These are phyloP conservation scores for Magnaporthales sp. DNA, from an alignment of 2,329 filamentous ascomycete genomes.

Conservation along the genomic window DNA sequence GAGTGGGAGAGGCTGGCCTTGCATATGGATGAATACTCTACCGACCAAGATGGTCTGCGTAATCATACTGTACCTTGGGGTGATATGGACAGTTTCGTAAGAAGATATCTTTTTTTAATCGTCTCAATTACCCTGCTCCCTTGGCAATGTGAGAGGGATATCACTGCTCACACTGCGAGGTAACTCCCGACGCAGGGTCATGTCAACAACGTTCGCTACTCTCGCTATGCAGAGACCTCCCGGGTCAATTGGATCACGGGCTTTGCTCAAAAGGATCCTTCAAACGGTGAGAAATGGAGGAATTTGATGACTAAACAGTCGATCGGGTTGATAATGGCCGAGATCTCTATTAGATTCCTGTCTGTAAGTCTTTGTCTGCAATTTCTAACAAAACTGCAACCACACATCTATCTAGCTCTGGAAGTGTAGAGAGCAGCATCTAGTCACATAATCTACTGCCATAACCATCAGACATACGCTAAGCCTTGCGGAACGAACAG, in stretches of 20 bases:
- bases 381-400: neutral
- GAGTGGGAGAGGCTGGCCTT: conserved; percentile 68
- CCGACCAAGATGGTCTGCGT: conserved; percentile 52
- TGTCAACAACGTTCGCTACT: conserved; percentile 81
- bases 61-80: conserved; percentile 70
- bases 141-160: neutral
- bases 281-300: conserved; percentile 55
- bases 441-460: too few relatives aligned
- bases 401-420: neutral
- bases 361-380: neutral
- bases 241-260: conserved; percentile 72
- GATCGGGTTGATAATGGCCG: conserved; percentile 68
- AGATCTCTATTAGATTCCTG: conserved; percentile 35
- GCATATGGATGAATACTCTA: conserved; percentile 69
- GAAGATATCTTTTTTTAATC: conserved; percentile 7
- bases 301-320: conserved; percentile 58
- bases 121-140: neutral
- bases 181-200: conserved; percentile 44
- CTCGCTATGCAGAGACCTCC: conserved; percentile 73
- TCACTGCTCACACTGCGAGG: neutral
- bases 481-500: conserved; percentile 27
- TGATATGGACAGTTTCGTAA: conserved; percentile 60
- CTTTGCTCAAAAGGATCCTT: conserved; percentile 56
- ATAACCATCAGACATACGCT: too few relatives aligned
- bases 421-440: too few relatives aligned